phyloP scores from a whole-genome alignment of 2,329 filamentous ascomycete genomes.

The Aspergillus quadrilineatus region DNA sequence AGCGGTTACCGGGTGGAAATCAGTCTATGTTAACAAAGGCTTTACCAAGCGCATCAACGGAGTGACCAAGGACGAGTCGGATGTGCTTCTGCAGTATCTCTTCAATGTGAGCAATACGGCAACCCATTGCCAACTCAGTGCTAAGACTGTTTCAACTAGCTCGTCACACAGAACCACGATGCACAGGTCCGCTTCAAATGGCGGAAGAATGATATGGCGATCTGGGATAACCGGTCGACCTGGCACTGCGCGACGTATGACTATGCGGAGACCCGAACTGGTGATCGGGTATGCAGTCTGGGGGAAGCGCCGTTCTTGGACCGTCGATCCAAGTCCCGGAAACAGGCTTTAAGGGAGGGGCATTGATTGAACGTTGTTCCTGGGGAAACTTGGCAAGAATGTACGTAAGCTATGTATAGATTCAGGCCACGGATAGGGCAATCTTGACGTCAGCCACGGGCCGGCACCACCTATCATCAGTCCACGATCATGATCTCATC shows the following conservation, averaged over 20 bases:
- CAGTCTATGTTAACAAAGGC: conserved; percentile 49
- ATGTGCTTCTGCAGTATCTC: conserved; percentile 46
- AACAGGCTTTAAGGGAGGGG: conserved; percentile 32
- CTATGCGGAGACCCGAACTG: conserved; percentile 43
- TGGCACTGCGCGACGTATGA: conserved; percentile 46
- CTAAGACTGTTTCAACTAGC: conserved; percentile 9
- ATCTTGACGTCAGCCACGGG: conserved; percentile 1
- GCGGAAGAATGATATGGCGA: conserved; percentile 48
- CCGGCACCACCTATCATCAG: neutral
- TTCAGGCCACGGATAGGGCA: no score
- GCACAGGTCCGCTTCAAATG: conserved; percentile 52
- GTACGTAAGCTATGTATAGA: neutral
- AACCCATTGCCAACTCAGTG: neutral
- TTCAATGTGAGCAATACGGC: conserved; percentile 27
- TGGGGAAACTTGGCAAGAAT: neutral
- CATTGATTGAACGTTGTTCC: neutral
- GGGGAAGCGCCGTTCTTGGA: conserved; percentile 56
- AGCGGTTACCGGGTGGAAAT: conserved; percentile 62
- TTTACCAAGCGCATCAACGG: conserved; percentile 47
- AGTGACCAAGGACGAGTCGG: conserved; percentile 46
- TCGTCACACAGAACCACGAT: conserved; percentile 51
- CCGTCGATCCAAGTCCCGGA: conserved; percentile 37
- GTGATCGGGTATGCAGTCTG: conserved; percentile 51
- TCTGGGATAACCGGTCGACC: conserved; percentile 31
- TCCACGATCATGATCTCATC: neutral